A percentile compares a stretch with the other conserved stretches of the same genome.
phyloP scores from a whole-genome alignment of 805 yeast species.

The Yamadazyma sp. region DNA sequence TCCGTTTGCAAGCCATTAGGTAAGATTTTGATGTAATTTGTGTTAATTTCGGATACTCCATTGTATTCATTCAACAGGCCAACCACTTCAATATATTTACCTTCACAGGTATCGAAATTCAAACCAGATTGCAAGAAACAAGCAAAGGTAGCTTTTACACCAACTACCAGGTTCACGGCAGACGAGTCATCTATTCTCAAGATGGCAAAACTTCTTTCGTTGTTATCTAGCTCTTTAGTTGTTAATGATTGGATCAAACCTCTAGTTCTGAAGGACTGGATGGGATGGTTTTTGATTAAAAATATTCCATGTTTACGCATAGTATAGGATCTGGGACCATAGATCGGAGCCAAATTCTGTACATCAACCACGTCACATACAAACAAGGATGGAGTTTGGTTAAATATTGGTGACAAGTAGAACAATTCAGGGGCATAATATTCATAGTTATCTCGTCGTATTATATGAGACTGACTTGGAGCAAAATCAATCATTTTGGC shows the following conservation, averaged over 20 bases:
- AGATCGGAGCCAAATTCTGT: constrained; percentile 11
- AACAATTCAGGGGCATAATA: constrained; percentile 36
- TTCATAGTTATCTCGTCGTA: constrained; percentile 20
- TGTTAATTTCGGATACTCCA: constrained; percentile 10
- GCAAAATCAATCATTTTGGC: constrained; percentile 24
- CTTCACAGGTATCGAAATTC: constrained; percentile 17
- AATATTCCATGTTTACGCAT: not conserved
- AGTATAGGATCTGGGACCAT: constrained; percentile 16
- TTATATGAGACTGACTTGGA: constrained; percentile 34
- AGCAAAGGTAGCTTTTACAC: constrained; percentile 16
- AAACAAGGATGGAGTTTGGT: constrained; percentile 21
- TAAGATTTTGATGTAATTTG: constrained; percentile 8
- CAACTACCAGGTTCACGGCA: constrained; percentile 24
- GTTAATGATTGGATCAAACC: constrained; percentile 29
- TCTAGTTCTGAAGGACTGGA: constrained; percentile 18
- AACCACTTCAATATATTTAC: constrained; percentile 23
- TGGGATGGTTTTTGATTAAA: constrained; percentile 35
- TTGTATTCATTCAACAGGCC: constrained; percentile 11
- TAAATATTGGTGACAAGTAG: constrained; percentile 26
- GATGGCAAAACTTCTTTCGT: constrained; percentile 13
- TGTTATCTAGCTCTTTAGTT: constrained; percentile 11
- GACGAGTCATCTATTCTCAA: constrained; percentile 35
- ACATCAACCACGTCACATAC: constrained; percentile 21
- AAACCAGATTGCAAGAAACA: constrained; percentile 15
- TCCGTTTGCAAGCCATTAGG: constrained; percentile 19